Evolutionary conservation across 768 basidiomycete species (phyloP).

Genomic region (Gautieria morchelliformis): DNA sequence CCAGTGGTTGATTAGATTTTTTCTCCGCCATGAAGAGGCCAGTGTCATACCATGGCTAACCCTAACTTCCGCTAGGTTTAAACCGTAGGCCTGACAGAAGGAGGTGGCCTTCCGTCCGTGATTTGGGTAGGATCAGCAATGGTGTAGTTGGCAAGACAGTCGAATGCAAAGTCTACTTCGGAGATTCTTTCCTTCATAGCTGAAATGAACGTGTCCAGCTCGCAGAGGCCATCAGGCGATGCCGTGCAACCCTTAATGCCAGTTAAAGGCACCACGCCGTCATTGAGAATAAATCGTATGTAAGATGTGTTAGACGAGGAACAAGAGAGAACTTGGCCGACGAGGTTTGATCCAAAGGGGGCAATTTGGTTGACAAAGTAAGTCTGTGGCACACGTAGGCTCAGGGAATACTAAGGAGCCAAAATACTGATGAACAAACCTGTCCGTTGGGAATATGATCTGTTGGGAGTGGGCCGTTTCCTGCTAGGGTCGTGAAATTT

Average conservation of each 20-base stretch:
- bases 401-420: slow-evolving; percentile 9
- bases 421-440: slow-evolving; percentile 13
- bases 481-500: slow-evolving; percentile 68
- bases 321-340: slow-evolving; percentile 53
- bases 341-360: slow-evolving; percentile 79
- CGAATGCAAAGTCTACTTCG: slow-evolving; percentile 63
- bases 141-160: slow-evolving; percentile 48
- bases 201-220: slow-evolving; percentile 47
- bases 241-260: slow-evolving; percentile 62
- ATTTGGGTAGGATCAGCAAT: slow-evolving; percentile 32
- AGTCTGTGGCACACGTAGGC: slow-evolving; percentile 19
- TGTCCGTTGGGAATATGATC: slow-evolving; percentile 58
- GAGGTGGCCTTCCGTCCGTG: slow-evolving; percentile 25
- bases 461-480: slow-evolving; percentile 62
- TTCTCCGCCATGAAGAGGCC: too few species aligned
- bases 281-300: slow-evolving; percentile 81
- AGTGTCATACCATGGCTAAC: neutral
- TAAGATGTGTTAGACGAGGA: slow-evolving; percentile 36
- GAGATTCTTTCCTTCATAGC: slow-evolving; percentile 58
- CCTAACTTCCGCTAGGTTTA: neutral
- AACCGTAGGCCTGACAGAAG: slow-evolving; percentile 3
- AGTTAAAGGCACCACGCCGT: slow-evolving; percentile 74
- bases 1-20: too few species aligned
- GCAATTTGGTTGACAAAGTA: slow-evolving; percentile 72
- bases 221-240: slow-evolving; percentile 30